A percentile compares a stretch with the other conserved stretches of the same genome.
Evolutionary conservation across 345 rosid species (phyloP).

Genomic region (Viola odorata): DNA sequence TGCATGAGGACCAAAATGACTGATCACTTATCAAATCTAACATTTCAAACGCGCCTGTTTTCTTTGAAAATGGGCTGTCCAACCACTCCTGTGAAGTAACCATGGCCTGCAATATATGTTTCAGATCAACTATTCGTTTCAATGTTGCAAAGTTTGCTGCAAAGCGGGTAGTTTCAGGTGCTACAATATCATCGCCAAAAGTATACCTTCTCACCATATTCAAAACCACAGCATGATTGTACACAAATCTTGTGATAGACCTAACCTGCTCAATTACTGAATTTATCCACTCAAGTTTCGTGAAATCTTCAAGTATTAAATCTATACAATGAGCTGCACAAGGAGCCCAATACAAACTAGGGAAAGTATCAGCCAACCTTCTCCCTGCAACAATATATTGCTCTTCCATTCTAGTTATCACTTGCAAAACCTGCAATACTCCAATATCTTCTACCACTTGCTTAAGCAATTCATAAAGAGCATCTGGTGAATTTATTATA

Average conservation of each 20-base stretch:
- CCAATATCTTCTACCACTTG: conserved; percentile 24
- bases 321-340: conserved; percentile 28
- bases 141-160: conserved; percentile 64
- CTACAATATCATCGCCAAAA: conserved; percentile 65
- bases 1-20: conserved; percentile 73
- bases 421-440: conserved; percentile 16
- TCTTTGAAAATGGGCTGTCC: conserved; percentile 57
- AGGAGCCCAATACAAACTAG: conserved; percentile 21
- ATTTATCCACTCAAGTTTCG: conserved; percentile 16
- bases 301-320: conserved; percentile 20
- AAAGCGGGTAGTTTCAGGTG: conserved; percentile 40
- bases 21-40: conserved; percentile 57
- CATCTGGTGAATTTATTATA: conserved; percentile 17
- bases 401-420: conserved; percentile 20
- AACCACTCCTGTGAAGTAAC: conserved; percentile 83
- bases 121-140: conserved; percentile 46
- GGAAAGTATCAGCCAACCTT: conserved; percentile 12
- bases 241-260: conserved; percentile 25
- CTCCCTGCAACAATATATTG: conserved; percentile 16
- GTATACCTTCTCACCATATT: conserved; percentile 70
- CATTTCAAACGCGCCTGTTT: conserved; percentile 64
- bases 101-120: conserved; percentile 63
- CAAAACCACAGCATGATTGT: conserved; percentile 41
- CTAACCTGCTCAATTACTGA: conserved; percentile 15
- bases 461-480: conserved; percentile 18